Conservation (phyloP, 257 asterid genomes). For the Cruciata laevipes region DNA sequence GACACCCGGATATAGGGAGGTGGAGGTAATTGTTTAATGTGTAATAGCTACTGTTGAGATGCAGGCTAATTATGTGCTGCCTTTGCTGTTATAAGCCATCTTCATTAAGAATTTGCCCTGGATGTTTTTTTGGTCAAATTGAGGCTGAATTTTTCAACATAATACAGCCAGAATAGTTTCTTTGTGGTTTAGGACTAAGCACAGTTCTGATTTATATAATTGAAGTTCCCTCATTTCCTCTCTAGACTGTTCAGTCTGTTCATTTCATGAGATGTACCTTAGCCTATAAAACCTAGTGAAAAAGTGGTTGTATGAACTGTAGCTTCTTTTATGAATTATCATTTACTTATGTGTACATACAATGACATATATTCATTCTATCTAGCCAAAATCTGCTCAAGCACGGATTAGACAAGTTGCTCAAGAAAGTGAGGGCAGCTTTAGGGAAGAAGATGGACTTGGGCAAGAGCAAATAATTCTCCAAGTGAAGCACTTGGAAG, state of each 20-base stretch:
- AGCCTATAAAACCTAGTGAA: neutral
- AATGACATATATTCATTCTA: neutral
- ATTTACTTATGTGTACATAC: neutral
- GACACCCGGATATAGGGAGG: no score
- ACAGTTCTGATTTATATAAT: neutral
- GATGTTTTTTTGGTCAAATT: neutral
- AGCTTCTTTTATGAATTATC: neutral
- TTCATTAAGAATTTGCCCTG: neutral
- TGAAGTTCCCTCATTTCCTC: neutral
- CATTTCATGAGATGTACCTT: neutral
- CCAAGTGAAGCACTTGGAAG: constrained; percentile 18
- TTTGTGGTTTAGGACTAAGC: neutral
- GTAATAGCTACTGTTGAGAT: neutral
- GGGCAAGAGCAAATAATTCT: constrained; percentile 41
- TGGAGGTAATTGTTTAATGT: no score
- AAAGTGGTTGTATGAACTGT: neutral
- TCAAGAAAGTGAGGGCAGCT: constrained; percentile 42
- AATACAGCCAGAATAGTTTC: neutral
- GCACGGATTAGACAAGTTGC: constrained; percentile 44
- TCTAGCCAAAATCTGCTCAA: constrained; percentile 55
- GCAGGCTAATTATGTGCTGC: neutral
- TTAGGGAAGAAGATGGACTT: constrained; percentile 43
- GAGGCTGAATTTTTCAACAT: neutral
- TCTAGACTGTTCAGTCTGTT: neutral
- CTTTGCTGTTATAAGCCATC: neutral